Percentiles rank a stretch among this genome's conserved stretches.
phyloP scores from a whole-genome alignment of 257 asterid species.

The Haberlea rhodopensis region DNA sequence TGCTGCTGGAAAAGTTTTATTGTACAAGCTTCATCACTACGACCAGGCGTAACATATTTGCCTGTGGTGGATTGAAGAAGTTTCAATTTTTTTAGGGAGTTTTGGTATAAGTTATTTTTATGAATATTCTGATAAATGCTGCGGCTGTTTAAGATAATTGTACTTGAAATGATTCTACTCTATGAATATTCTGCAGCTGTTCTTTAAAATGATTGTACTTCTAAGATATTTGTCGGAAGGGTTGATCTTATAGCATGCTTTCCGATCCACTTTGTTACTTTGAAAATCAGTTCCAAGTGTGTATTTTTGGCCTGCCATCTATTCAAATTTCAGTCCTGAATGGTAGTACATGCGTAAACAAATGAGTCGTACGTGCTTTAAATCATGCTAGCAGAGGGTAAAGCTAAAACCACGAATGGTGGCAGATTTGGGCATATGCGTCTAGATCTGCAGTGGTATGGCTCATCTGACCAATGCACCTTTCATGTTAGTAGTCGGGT shows the following conservation, averaged over 20 bases:
- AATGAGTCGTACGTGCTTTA: too few relatives aligned
- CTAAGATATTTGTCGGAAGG: neutral
- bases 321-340: too few relatives aligned
- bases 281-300: neutral
- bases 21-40: conserved; percentile 91
- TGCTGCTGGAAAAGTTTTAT: conserved; percentile 76
- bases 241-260: conserved; percentile 2
- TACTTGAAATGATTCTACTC: neutral
- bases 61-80: neutral
- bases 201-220: neutral
- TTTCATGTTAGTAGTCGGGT: too few relatives aligned
- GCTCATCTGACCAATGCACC: too few relatives aligned
- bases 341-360: too few relatives aligned
- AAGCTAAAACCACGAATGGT: too few relatives aligned
- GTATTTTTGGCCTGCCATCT: too few relatives aligned
- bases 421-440: too few relatives aligned
- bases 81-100: neutral
- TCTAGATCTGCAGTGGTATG: too few relatives aligned
- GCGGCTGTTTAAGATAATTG: neutral
- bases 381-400: too few relatives aligned
- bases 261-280: conserved; percentile 1
- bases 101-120: neutral
- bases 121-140: neutral
- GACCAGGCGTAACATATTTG: conserved; percentile 51
- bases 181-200: neutral